Conservation (phyloP, 164 flowering plant species). For the Liriodendron chinense region DNA sequence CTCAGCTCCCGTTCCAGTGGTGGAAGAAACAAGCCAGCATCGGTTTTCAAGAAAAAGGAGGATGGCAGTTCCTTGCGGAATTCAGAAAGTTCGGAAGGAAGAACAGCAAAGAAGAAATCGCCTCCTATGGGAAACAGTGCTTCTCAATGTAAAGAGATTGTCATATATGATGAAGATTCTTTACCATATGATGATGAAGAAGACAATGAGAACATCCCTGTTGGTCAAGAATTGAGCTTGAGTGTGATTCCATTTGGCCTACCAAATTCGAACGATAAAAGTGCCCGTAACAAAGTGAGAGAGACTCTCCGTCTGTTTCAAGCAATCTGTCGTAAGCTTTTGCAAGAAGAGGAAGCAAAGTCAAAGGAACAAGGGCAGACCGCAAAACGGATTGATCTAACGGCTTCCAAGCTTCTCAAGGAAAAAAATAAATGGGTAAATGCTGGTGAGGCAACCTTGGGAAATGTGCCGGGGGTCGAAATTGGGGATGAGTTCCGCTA, state of each 20-base stretch:
- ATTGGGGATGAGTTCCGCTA: slow-evolving; percentile 90
- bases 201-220: slow-evolving; percentile 11
- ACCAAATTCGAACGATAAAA: background rate
- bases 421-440: slow-evolving; percentile 46
- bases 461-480: slow-evolving; percentile 82
- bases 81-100: slow-evolving; percentile 6
- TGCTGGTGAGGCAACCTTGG: slow-evolving; percentile 43
- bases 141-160: background rate
- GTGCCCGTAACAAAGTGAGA: slow-evolving; percentile 49
- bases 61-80: background rate
- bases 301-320: slow-evolving; percentile 72
- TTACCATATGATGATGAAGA: slow-evolving; percentile 17
- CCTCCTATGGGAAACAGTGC: slow-evolving; percentile 7
- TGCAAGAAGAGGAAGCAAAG: slow-evolving; percentile 58
- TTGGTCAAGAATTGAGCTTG: slow-evolving; percentile 17
- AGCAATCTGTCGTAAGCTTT: slow-evolving; percentile 50
- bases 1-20: slow-evolving; percentile 6
- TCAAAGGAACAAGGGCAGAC: slow-evolving; percentile 12
- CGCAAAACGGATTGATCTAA: slow-evolving; percentile 40
- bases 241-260: background rate
- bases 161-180: slow-evolving; percentile 12
- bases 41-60: slow-evolving; percentile 9
- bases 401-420: slow-evolving; percentile 45
- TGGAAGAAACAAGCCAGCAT: slow-evolving; percentile 18
- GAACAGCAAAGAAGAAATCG: slow-evolving; percentile 11